Conservation (phyloP, 108 stramenopile genomes). For the Pseudonitzschia delicatissima region DNA sequence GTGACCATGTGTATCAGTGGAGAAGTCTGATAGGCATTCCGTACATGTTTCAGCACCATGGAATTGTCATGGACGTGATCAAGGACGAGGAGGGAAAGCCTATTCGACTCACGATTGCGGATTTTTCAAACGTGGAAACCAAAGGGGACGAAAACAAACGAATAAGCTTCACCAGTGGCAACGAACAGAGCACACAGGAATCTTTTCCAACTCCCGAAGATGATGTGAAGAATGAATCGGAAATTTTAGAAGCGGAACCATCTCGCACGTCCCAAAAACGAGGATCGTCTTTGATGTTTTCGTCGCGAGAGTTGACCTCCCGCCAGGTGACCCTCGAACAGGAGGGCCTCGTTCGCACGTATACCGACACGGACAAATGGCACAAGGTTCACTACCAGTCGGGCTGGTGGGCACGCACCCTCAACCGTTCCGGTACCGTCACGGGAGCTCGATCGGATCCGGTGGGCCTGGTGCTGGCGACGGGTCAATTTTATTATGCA, state of each 20-base stretch:
- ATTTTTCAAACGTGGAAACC: conserved; percentile 34
- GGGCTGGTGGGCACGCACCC: conserved; percentile 29
- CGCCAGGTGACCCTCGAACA: conserved; percentile 16
- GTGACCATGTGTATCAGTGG: conserved; percentile 54
- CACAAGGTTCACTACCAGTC: conserved; percentile 42
- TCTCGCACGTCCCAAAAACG: not conserved
- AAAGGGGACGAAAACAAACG: not conserved
- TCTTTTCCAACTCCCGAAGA: not conserved
- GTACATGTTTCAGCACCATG: conserved; percentile 48
- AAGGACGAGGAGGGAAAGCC: not conserved
- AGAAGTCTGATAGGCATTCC: conserved; percentile 35
- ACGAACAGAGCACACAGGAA: too few species aligned
- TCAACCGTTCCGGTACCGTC: conserved; percentile 30
- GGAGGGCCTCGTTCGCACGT: conserved; percentile 28
- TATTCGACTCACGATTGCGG: conserved; percentile 34
- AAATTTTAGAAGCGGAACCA: not conserved
- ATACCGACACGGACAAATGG: conserved; percentile 40
- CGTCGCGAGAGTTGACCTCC: not conserved
- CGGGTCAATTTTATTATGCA: conserved; percentile 43
- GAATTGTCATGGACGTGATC: conserved; percentile 41
- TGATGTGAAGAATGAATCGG: not conserved
- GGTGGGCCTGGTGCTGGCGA: conserved; percentile 31
- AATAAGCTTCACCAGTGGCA: too few species aligned
- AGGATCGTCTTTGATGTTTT: not conserved
- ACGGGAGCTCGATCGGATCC: conserved; percentile 29